Evolutionary conservation across 768 basidiomycete species (phyloP).

Genomic region (Hypsizygus marmoreus): DNA sequence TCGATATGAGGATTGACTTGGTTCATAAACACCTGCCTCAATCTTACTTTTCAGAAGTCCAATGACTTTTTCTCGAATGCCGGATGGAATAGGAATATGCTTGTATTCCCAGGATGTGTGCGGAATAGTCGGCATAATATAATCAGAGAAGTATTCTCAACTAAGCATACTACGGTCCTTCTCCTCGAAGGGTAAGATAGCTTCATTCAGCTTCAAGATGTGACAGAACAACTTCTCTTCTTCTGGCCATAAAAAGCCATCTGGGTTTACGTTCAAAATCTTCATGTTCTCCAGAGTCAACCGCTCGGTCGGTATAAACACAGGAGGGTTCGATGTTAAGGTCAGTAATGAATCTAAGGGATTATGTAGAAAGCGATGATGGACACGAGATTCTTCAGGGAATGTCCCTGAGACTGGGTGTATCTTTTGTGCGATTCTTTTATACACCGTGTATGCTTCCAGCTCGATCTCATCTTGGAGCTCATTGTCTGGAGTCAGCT

Average conservation of each 20-base stretch:
- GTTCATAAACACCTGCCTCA: slow-evolving; percentile 36
- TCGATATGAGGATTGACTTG: slow-evolving; percentile 34
- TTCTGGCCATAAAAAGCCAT: slow-evolving; percentile 33
- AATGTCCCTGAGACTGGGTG: slow-evolving; percentile 35
- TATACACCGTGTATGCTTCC: slow-evolving; percentile 25
- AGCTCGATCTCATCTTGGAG: not conserved
- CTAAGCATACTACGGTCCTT: slow-evolving; percentile 22
- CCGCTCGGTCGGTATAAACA: slow-evolving; percentile 28
- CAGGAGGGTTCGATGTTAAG: slow-evolving; percentile 31
- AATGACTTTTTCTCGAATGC: no score
- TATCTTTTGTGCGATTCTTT: slow-evolving; percentile 29
- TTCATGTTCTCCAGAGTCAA: slow-evolving; percentile 29
- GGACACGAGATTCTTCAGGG: slow-evolving; percentile 34
- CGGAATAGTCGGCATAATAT: slow-evolving; percentile 15
- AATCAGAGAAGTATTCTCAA: no score
- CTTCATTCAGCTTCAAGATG: slow-evolving; percentile 31
- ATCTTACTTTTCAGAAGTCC: slow-evolving; percentile 33
- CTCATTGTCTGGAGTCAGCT: not conserved
- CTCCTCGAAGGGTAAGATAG: slow-evolving; percentile 34
- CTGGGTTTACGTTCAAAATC: slow-evolving; percentile 23
- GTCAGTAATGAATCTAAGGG: slow-evolving; percentile 29
- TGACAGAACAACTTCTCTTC: no score
- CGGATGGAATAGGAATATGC: no score
- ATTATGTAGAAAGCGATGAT: slow-evolving; percentile 30
- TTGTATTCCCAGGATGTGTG: no score